Evolutionary conservation across 2,329 filamentous ascomycete genomes (phyloP).

Genomic region (Sporothrix sp.): DNA sequence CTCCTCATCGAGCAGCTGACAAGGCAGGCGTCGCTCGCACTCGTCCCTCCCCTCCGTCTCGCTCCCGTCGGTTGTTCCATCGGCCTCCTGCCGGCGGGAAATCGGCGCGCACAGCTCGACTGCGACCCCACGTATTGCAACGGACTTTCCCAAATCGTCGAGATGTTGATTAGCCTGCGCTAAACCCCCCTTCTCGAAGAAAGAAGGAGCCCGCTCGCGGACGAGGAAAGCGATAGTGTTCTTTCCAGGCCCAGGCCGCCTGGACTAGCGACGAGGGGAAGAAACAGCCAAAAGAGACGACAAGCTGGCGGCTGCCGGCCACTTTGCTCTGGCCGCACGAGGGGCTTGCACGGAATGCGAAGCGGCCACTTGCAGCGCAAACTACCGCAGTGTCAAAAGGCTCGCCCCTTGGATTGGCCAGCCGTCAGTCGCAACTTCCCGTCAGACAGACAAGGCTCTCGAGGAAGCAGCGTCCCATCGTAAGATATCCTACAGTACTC

Average conservation of each 20-base stretch:
- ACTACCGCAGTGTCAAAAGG: too few species aligned
- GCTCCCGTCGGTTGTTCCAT: too few species aligned
- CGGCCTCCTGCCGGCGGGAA: background rate
- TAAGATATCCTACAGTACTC: background rate
- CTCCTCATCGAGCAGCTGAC: too few species aligned
- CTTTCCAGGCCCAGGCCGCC: background rate
- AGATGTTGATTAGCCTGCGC: background rate
- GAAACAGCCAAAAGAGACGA: background rate
- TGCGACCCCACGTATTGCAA: background rate
- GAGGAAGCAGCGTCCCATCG: background rate
- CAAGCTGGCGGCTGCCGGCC: too few species aligned
- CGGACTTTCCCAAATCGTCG: constrained; percentile 2
- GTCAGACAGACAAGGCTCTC: background rate
- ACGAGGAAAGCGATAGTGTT: background rate
- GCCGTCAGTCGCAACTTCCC: too few species aligned
- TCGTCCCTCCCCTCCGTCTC: too few species aligned
- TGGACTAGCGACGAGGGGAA: background rate
- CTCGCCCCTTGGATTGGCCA: background rate
- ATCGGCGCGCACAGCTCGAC: background rate
- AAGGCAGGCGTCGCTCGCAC: too few species aligned
- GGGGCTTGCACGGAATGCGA: too few species aligned
- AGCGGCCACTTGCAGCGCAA: too few species aligned
- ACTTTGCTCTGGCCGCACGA: background rate
- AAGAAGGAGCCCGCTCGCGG: background rate
- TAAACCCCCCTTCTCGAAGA: background rate